Conservation (phyloP, 768 basidiomycete genomes). For the Psilocybe cubensis region DNA sequence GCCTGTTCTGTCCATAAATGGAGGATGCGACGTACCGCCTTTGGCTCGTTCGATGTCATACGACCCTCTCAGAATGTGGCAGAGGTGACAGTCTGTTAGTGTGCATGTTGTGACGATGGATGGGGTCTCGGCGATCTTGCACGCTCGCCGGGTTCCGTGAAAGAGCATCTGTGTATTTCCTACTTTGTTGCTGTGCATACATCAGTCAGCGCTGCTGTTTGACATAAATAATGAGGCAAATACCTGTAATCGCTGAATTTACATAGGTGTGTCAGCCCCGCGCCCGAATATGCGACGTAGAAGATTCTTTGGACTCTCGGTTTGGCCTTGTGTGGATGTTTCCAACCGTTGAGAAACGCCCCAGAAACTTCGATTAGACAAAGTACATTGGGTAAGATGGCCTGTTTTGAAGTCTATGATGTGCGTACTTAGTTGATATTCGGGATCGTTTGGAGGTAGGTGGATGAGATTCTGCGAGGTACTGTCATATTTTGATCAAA, state of each 20-base stretch:
- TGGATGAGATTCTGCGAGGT: constrained; percentile 26
- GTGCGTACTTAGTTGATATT: constrained; percentile 24
- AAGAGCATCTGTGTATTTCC: constrained; percentile 33
- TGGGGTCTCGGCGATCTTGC: constrained; percentile 22
- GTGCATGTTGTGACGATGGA: constrained; percentile 18
- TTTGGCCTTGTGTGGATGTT: constrained; percentile 23
- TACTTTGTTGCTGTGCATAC: constrained; percentile 26
- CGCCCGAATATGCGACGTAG: constrained; percentile 28
- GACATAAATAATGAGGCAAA: background rate
- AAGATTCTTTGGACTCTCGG: constrained; percentile 29
- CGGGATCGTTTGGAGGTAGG: constrained; percentile 20
- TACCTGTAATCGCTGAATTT: constrained; percentile 34
- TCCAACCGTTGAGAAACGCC: constrained; percentile 29
- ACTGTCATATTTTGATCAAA: background rate
- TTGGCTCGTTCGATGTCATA: constrained; percentile 32
- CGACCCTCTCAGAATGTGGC: constrained; percentile 29
- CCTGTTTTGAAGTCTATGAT: background rate
- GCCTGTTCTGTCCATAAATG: too few relatives aligned
- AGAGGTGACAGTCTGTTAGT: constrained; percentile 24
- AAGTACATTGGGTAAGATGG: background rate
- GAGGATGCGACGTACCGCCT: constrained; percentile 24
- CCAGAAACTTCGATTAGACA: constrained; percentile 20
- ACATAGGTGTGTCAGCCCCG: constrained; percentile 24
- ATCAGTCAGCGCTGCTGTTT: background rate
- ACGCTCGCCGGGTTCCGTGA: constrained; percentile 30